These are phyloP conservation scores for Lathyrus aphaca DNA, from an alignment of 306 rosid species.

Conservation along the genomic window DNA sequence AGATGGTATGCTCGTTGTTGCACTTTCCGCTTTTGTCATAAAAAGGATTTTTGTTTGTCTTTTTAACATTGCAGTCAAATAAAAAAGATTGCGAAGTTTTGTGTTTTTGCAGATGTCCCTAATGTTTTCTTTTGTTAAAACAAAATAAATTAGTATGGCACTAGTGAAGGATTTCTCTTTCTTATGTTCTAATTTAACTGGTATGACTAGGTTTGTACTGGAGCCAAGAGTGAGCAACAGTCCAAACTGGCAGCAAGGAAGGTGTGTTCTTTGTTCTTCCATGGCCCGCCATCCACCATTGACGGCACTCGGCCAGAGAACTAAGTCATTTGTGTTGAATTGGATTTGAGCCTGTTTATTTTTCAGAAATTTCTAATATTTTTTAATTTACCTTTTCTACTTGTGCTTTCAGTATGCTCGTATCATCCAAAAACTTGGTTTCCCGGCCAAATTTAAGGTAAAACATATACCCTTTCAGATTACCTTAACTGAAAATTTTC, in stretches of 20 bases:
- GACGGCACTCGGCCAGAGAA: background rate
- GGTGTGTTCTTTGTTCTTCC: conserved; percentile 46
- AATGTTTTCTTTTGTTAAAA: background rate
- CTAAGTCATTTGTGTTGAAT: conserved; percentile 10
- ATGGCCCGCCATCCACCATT: too few relatives aligned
- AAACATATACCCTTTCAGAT: background rate
- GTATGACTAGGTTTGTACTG: conserved; percentile 80
- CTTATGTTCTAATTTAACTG: conserved; percentile 35
- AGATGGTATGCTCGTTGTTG: conserved; percentile 66
- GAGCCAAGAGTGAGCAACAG: conserved; percentile 92
- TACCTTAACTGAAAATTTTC: conserved; percentile 6
- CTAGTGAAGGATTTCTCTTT: background rate
- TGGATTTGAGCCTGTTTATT: conserved; percentile 19
- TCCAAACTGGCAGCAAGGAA: conserved; percentile 96
- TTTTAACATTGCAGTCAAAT: conserved; percentile 6
- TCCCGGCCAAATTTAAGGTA: conserved; percentile 89
- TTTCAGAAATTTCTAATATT: background rate
- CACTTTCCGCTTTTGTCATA: conserved; percentile 6
- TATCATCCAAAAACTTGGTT: conserved; percentile 88
- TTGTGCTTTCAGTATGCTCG: conserved; percentile 78
- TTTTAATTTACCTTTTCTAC: conserved; percentile 31
- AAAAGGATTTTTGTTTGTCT: background rate
- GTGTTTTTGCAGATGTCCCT: background rate
- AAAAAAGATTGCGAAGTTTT: background rate
- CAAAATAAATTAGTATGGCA: background rate